Base-by-base conservation (phyloP, 306 rosid genomes). In the Vachellia pachyceras region DNA sequence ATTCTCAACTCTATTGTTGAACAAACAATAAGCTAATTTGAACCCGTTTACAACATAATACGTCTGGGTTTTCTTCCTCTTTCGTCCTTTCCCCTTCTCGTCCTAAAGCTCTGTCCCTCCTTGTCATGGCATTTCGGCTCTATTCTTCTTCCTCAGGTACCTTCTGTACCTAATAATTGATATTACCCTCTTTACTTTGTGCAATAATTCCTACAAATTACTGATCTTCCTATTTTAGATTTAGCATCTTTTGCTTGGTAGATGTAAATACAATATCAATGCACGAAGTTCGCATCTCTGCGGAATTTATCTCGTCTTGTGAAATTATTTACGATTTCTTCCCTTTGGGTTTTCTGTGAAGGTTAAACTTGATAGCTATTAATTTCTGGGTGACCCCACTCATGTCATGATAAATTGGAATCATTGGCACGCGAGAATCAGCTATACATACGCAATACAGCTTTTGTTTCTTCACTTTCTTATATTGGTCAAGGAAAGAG, bases 371-470 rank as follows among this genome's bases (percentile, higher is more conserved):
- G 67, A 70, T 71, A 44, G 74, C 66, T 77, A 75, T 61, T 84
- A 74, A 78, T 75, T 86, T 79, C 67, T 18, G 73, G 84, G 82
- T 72, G 91, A 83, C 90, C 85, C 87, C 77, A 68, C 77, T 74
- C 11, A 61, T 86, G 83, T 77, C 80, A 71, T 85, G 91, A 69
- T 87, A 78, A 83, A 85, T 84, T 85, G 71, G 88, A 85, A 86
- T 71, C 82, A 69, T 85, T 82, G 81, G 77, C 85, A 73, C 86
- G 86, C 82, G 82, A 89, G 90, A 84, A 87, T 84, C 87, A 89
- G 82, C 64, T 77, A 54, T 75, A 81, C 71, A 69, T 84, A 72
- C 83, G 84, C 82, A 86, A 85, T 47, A 36, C 67, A 73, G 72
- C 77, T 80, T 73, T 79, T 77, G 79, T 74, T 82, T 52, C 77